Evolutionary conservation across 2,329 filamentous ascomycete species (phyloP).

Genomic region (Onygenales sp.): DNA sequence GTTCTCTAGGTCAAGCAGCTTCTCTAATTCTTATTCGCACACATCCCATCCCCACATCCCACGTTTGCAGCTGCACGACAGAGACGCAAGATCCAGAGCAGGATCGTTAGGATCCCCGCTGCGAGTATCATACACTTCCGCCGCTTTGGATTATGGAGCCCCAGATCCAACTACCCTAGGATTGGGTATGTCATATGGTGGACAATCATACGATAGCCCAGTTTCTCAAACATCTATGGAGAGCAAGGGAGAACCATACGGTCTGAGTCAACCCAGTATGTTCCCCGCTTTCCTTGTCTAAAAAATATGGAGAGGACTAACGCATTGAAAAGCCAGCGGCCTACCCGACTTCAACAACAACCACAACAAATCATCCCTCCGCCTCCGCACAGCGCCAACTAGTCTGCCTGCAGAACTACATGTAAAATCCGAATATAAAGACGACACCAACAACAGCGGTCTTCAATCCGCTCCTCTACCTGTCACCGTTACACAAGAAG

Average conservation of each 20-base stretch:
- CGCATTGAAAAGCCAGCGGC: background rate
- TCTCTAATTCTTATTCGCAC: conserved; percentile 5
- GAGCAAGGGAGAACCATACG: background rate
- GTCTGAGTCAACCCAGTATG: background rate
- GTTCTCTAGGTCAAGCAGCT: conserved; percentile 9
- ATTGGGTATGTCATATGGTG: conserved; percentile 3
- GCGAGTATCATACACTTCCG: conserved; percentile 5
- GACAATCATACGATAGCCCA: conserved; percentile 1
- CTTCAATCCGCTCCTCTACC: conserved; percentile 25
- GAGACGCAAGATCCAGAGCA: conserved; percentile 2
- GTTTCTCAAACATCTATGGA: background rate
- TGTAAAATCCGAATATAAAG: conserved; percentile 19
- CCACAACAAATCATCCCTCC: background rate
- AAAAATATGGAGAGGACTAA: background rate
- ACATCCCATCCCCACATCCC: conserved; percentile 4
- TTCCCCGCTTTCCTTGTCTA: background rate
- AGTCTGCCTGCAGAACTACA: conserved; percentile 18
- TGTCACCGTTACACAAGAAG: conserved; percentile 20
- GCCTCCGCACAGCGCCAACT: conserved; percentile 19
- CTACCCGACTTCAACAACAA: background rate
- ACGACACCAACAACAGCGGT: background rate
- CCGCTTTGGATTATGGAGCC: conserved; percentile 6
- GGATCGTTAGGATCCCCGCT: conserved; percentile 7
- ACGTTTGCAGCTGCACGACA: conserved; percentile 6
- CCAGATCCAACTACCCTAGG: conserved; percentile 1